Evolutionary conservation across 23 red algal species (phyloP).

Genomic region (Gracilariopsis chorda): DNA sequence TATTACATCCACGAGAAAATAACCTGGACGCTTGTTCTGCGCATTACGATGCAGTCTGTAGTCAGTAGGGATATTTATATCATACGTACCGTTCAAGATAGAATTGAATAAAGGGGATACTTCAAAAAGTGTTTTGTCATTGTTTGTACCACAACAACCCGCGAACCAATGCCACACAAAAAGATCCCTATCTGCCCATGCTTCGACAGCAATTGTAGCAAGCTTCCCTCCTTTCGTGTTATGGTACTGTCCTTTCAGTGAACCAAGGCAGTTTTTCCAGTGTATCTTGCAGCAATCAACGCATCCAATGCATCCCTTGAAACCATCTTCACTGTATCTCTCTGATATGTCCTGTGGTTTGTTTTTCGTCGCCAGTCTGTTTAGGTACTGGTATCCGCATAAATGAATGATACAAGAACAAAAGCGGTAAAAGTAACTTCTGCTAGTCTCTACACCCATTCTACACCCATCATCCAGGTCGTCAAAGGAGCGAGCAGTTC

Average conservation of each 20-base stretch:
- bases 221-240: not conserved
- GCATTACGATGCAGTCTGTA: not conserved
- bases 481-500: not conserved
- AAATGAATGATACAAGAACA: not conserved
- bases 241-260: conserved; percentile 4
- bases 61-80: not conserved
- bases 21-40: not conserved
- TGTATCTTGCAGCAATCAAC: conserved; percentile 14
- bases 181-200: conserved; percentile 18
- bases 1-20: conserved; percentile 23
- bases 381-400: not conserved
- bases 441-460: not conserved
- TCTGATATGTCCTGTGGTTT: not conserved
- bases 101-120: not conserved
- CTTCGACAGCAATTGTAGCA: not conserved
- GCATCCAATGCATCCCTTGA: not conserved
- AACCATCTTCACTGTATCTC: not conserved
- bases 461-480: conserved; percentile 2
- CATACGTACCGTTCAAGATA: conserved; percentile 22
- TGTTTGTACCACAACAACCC: not conserved
- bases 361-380: not conserved
- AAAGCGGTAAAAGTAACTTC: not conserved
- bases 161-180: conserved; percentile 28
- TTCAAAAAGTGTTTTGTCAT: conserved; percentile 7
- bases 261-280: conserved; percentile 8